phyloP scores from a whole-genome alignment of 192 early-diverging fungal genomes.

The Linnemannia zychae region DNA sequence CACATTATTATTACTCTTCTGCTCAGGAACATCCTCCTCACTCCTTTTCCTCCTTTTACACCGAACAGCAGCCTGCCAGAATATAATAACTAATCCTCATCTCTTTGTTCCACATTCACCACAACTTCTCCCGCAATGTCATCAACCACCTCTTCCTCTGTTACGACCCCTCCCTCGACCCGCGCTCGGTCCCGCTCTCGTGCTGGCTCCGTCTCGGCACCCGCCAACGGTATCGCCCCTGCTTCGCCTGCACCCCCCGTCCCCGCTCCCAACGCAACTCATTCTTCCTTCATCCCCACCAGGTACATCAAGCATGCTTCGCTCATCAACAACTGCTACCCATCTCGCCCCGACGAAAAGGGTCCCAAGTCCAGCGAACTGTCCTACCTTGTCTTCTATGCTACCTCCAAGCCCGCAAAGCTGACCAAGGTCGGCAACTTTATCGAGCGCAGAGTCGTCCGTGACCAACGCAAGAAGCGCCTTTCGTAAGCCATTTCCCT shows the following conservation, averaged over 20 bases:
- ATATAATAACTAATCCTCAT: constrained; percentile 3
- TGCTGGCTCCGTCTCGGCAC: constrained; percentile 33
- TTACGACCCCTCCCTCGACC: constrained; percentile 25
- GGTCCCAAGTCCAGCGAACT: constrained; percentile 85
- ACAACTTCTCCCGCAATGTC: constrained; percentile 21
- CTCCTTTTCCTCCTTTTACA: neutral
- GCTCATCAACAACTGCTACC: constrained; percentile 84
- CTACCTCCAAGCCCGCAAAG: constrained; percentile 89
- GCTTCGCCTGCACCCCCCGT: constrained; percentile 33
- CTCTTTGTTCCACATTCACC: neutral
- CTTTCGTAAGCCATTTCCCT: constrained; percentile 62
- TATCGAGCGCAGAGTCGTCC: constrained; percentile 77
- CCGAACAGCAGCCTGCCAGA: neutral
- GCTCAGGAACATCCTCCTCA: neutral
- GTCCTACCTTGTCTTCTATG: constrained; percentile 91
- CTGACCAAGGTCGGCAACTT: constrained; percentile 90
- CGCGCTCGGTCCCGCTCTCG: constrained; percentile 47
- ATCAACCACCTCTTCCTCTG: constrained; percentile 10
- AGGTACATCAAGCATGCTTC: constrained; percentile 83
- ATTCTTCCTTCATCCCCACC: constrained; percentile 54
- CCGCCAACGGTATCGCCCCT: constrained; percentile 26
- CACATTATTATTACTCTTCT: neutral
- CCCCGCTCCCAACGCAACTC: constrained; percentile 41
- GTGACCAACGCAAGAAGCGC: constrained; percentile 73
- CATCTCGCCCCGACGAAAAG: constrained; percentile 70